Evolutionary conservation across 805 yeast species (phyloP).

Genomic region (Kazachstania martiniae): DNA sequence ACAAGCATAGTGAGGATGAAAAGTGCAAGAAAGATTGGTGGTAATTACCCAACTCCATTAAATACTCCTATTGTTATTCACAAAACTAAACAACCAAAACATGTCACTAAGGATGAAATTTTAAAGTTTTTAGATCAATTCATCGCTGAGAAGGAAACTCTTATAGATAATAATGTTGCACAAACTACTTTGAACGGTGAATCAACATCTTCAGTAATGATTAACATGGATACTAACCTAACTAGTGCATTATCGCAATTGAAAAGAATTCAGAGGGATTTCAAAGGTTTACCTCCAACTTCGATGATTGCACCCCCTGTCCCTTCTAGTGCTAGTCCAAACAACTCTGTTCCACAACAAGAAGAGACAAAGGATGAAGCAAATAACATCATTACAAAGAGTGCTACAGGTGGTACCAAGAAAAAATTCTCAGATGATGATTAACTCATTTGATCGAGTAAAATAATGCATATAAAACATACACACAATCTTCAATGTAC

Average conservation of each 20-base stretch:
- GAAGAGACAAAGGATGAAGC: constrained; percentile 3
- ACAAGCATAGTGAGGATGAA: constrained; percentile 12
- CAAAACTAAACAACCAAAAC: constrained; percentile 11
- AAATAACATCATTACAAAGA: constrained; percentile 8
- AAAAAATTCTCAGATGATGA: constrained; percentile 17
- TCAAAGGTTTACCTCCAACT: constrained; percentile 69
- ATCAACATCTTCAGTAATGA: constrained; percentile 10
- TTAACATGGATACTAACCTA: constrained; percentile 19
- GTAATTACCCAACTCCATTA: constrained; percentile 11
- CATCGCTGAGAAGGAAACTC: constrained; percentile 18
- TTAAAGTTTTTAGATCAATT: constrained; percentile 20
- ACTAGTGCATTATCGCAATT: constrained; percentile 41
- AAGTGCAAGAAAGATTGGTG: constrained; percentile 16
- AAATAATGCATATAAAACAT: no score
- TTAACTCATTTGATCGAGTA: no score
- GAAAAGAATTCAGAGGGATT: constrained; percentile 62
- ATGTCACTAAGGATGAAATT: constrained; percentile 20
- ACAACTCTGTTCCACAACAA: not conserved
- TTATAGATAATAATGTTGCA: constrained; percentile 4
- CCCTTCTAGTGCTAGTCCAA: constrained; percentile 1
- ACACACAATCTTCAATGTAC: no score
- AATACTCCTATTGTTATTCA: constrained; percentile 25
- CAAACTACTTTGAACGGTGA: constrained; percentile 1
- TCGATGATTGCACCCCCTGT: constrained; percentile 5
- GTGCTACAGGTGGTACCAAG: constrained; percentile 24